Percentiles rank a stretch among this genome's conserved stretches.
Conservation (phyloP, 371 early-diverging fungal species). For the Chytridium lagenaria region DNA sequence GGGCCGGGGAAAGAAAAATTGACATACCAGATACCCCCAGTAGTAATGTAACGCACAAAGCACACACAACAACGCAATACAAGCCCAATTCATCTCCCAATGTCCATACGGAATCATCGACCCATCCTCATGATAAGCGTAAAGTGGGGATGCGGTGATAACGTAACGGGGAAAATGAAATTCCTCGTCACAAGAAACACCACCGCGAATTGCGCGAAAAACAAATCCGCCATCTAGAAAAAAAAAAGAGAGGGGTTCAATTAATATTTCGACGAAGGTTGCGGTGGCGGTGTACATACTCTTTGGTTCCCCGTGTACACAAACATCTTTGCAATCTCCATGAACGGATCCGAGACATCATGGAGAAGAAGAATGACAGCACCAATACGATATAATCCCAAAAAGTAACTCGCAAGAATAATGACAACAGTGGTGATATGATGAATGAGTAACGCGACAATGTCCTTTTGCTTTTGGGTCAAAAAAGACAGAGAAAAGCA, state of each 20-base stretch:
- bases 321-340: no score
- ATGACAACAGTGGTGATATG: slow-evolving; percentile 63
- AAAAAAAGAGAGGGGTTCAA: no score
- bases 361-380: slow-evolving; percentile 61
- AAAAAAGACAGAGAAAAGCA: slow-evolving; percentile 37
- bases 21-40: slow-evolving; percentile 45
- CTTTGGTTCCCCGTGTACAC: slow-evolving; percentile 53
- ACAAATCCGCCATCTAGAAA: slow-evolving; percentile 52
- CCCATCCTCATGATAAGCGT: slow-evolving; percentile 36
- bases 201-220: slow-evolving; percentile 60
- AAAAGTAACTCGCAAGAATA: slow-evolving; percentile 49
- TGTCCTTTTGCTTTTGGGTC: slow-evolving; percentile 47
- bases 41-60: slow-evolving; percentile 50
- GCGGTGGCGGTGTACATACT: slow-evolving; percentile 31
- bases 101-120: slow-evolving; percentile 30
- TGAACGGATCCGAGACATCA: no score
- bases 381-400: slow-evolving; percentile 55
- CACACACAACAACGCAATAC: slow-evolving; percentile 40
- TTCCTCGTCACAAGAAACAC: slow-evolving; percentile 60
- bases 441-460: slow-evolving; percentile 57
- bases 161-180: slow-evolving; percentile 50
- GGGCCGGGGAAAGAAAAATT: not conserved
- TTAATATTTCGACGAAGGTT: no score
- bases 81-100: slow-evolving; percentile 21
- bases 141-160: slow-evolving; percentile 27